phyloP scores from a whole-genome alignment of 2,329 filamentous ascomycete species.

The Penicillium sp. region DNA sequence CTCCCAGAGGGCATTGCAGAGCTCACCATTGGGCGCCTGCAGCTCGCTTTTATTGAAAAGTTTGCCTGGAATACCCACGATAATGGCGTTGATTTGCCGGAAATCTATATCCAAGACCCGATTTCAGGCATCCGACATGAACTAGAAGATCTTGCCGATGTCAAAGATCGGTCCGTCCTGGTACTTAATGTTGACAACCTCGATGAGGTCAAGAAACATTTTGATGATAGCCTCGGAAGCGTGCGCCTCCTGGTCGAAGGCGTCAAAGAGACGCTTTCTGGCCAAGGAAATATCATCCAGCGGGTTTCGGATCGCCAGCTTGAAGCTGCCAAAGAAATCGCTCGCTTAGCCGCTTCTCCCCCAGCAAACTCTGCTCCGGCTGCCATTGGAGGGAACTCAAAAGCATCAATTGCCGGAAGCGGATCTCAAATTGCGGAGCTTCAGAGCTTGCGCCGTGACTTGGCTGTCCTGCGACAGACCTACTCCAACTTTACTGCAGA shows the following conservation, averaged over 20 bases:
- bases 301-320: conserved; percentile 87
- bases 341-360: conserved; percentile 57
- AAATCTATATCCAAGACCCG: conserved; percentile 97
- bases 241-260: conserved; percentile 81
- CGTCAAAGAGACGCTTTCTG: conserved; percentile 77
- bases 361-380: conserved; percentile 21
- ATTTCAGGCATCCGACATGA: conserved; percentile 96
- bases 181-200: conserved; percentile 89
- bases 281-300: conserved; percentile 78
- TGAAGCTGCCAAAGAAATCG: conserved; percentile 83
- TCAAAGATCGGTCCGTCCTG: conserved; percentile 93
- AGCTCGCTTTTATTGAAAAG: conserved; percentile 97
- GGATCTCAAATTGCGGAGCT: conserved; percentile 71
- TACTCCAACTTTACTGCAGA: conserved; percentile 90
- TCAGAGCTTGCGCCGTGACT: conserved; percentile 77
- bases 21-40: conserved; percentile 80
- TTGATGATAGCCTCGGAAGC: conserved; percentile 84
- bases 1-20: conserved; percentile 79
- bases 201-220: conserved; percentile 93
- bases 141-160: conserved; percentile 85
- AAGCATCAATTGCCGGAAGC: conserved; percentile 37
- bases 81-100: conserved; percentile 86
- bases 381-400: conserved; percentile 23
- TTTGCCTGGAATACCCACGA: conserved; percentile 98
- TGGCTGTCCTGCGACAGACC: conserved; percentile 88